Base-by-base conservation (phyloP, 1,139 yeast species). In the Meyerozyma smithsonii region DNA sequence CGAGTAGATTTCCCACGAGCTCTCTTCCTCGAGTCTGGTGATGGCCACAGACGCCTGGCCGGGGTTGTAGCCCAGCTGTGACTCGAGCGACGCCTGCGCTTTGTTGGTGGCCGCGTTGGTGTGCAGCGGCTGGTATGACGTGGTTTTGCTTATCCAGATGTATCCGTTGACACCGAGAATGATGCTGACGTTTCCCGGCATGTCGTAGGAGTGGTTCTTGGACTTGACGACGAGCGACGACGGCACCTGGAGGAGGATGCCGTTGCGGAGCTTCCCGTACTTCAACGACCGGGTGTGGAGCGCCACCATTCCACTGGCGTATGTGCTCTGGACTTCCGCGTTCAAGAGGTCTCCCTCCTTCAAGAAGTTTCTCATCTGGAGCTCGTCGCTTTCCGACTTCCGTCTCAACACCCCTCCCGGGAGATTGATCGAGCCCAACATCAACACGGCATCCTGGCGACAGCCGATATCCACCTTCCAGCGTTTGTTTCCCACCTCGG, bases 391-490 rank as follows among this genome's bases (percentile, higher is more conserved):
- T 55, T 94, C 98, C 21, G 92, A 82, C 58, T 94, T 94, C 55
- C 98, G 76, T 61, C 98, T 78, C 52, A 92, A 68, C 3, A 94
- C 88, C 41, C 99, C 99, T 41, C 99, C 98, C 1, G 99, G 99
- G 46, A 94, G 71, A 60, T 94, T 94, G 18, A 94, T 97, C 1
- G 96, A 87, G 8, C 98, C 98, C 45, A 94, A 72, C 88, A 88
- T 84, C 47, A 94, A 67, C 0, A 87, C 81, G 0, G 97, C 98
- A 58, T 89, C 95, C 54, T 88, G 96, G 51, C 81, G 84, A 16
- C 88, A 87, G 12, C 98, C 97, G 52, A 94, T 88, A 54, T 92
- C 97, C 15, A 94, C 97, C 57, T 85, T 89, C 98, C 99, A 94
- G 51, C 97, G 71, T 58, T 85, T 86, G 50, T 84, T 84, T 0